These are phyloP conservation scores for Barnettozyma sp. DNA, from an alignment of 805 yeast genomes.

Conservation along the genomic window DNA sequence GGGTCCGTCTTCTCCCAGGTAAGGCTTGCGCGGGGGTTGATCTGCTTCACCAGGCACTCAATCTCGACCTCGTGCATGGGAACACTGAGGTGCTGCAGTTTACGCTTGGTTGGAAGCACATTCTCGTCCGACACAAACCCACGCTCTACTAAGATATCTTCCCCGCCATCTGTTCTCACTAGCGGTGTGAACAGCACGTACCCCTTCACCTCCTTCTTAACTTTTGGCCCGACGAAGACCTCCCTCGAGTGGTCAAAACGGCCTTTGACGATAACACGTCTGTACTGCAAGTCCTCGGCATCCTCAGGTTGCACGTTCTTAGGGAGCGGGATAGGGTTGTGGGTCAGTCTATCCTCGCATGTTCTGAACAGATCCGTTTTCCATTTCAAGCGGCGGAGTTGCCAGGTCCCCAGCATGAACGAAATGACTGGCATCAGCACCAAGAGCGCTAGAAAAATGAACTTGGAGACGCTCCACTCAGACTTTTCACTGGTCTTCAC, in stretches of 20 bases:
- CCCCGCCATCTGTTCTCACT: slow-evolving; percentile 64
- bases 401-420: slow-evolving; percentile 91
- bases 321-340: slow-evolving; percentile 69
- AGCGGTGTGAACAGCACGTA: slow-evolving; percentile 79
- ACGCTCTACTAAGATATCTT: slow-evolving; percentile 74
- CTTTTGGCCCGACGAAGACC: slow-evolving; percentile 86
- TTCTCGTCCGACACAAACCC: slow-evolving; percentile 85
- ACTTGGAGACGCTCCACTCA: slow-evolving; percentile 24
- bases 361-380: slow-evolving; percentile 74
- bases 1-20: slow-evolving; percentile 68
- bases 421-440: slow-evolving; percentile 81
- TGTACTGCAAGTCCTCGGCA: slow-evolving; percentile 69
- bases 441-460: slow-evolving; percentile 32
- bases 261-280: slow-evolving; percentile 73
- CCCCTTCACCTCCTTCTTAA: slow-evolving; percentile 66
- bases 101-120: slow-evolving; percentile 47
- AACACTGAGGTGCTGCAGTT: slow-evolving; percentile 59
- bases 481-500: slow-evolving; percentile 41
- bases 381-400: slow-evolving; percentile 79
- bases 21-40: slow-evolving; percentile 52
- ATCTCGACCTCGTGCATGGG: slow-evolving; percentile 60
- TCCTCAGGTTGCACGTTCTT: slow-evolving; percentile 54
- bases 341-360: slow-evolving; percentile 75
- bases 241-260: slow-evolving; percentile 79
- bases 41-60: slow-evolving; percentile 65